Conservation (phyloP, 2,329 filamentous ascomycete genomes). For the Aspergillus pseudoviridinutans region DNA sequence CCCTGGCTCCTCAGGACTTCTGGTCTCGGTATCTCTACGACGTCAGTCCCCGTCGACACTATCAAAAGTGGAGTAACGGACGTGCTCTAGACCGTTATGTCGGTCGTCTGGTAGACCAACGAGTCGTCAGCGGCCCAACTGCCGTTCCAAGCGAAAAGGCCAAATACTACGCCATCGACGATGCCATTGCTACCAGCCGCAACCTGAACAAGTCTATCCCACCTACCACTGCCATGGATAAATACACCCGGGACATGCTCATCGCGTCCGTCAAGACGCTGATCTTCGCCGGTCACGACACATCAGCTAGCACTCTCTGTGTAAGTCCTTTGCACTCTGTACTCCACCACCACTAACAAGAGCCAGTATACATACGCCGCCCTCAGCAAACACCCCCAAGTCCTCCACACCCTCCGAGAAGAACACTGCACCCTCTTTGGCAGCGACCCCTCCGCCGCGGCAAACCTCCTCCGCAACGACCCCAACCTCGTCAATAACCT, state of each 20-base stretch:
- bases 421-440: conserved; percentile 55
- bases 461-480: conserved; percentile 38
- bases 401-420: conserved; percentile 35
- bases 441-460: conserved; percentile 33
- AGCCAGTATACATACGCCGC: conserved; percentile 31
- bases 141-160: conserved; percentile 4
- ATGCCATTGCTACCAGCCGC: conserved; percentile 8
- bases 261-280: conserved; percentile 17
- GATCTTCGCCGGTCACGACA: conserved; percentile 32
- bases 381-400: conserved; percentile 33
- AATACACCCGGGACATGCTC: conserved; percentile 7
- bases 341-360: too few species aligned
- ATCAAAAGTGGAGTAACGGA: conserved; percentile 25
- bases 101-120: conserved; percentile 11
- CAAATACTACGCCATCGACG: conserved; percentile 9
- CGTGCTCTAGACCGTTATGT: conserved; percentile 15
- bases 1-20: conserved; percentile 8
- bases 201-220: conserved; percentile 3
- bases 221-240: conserved; percentile 4
- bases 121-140: conserved; percentile 6
- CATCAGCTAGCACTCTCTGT: conserved; percentile 20
- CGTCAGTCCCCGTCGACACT: conserved; percentile 9
- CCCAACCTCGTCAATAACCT: conserved; percentile 49
- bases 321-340: too few species aligned
- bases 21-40: conserved; percentile 10